phyloP scores from a whole-genome alignment of 805 yeast species.

The Candida hispaniensis region DNA sequence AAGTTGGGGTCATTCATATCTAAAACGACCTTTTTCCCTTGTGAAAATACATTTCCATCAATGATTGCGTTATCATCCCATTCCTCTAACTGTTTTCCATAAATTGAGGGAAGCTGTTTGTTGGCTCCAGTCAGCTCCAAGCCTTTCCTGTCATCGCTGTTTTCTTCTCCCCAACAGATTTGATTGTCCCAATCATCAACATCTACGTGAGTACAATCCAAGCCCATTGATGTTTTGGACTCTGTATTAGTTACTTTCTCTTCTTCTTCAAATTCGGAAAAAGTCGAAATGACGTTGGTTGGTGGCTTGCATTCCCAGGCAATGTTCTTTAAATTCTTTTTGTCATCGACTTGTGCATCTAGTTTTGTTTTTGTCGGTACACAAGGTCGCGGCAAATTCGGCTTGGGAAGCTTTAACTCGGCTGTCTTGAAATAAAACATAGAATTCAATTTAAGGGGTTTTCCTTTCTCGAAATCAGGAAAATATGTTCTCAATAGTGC shows the following conservation, averaged over 20 bases:
- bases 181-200: constrained; percentile 12
- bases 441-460: constrained; percentile 52
- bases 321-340: constrained; percentile 26
- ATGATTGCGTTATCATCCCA: constrained; percentile 54
- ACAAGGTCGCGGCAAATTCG: constrained; percentile 30
- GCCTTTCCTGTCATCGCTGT: constrained; percentile 18
- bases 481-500: constrained; percentile 34
- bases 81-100: constrained; percentile 2
- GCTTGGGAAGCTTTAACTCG: constrained; percentile 42
- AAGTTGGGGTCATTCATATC: constrained; percentile 85
- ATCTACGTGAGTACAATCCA: constrained; percentile 10
- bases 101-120: constrained; percentile 18
- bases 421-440: constrained; percentile 55
- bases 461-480: constrained; percentile 50
- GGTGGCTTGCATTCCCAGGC: too few relatives aligned
- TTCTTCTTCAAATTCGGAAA: constrained; percentile 6
- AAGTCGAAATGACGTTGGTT: constrained; percentile 2
- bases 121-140: constrained; percentile 25
- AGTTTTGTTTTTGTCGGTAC: constrained; percentile 47
- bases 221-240: constrained; percentile 7
- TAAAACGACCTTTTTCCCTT: constrained; percentile 32
- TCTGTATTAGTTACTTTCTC: not conserved
- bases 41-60: constrained; percentile 43
- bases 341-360: constrained; percentile 54
- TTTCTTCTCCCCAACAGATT: constrained; percentile 29